Conservation (phyloP, 805 yeast genomes). For the Maudiozyma barnettii region DNA sequence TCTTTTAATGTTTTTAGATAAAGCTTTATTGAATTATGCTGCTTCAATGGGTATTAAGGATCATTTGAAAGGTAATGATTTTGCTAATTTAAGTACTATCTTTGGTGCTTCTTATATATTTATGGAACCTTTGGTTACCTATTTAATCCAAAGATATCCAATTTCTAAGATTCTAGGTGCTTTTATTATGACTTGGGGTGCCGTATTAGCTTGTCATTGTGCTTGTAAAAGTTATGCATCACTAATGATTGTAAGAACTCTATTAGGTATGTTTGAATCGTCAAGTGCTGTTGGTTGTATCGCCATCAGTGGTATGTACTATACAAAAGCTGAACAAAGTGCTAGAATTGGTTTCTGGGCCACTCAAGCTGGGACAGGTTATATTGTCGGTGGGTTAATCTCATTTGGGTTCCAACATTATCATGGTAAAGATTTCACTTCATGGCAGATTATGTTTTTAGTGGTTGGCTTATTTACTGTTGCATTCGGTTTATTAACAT, state of each 20-base stretch:
- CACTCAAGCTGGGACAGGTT: conserved; percentile 45
- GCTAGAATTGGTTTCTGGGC: conserved; percentile 49
- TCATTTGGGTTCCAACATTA: conserved; percentile 49
- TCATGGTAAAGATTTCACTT: conserved; percentile 31
- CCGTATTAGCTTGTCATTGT: conserved; percentile 41
- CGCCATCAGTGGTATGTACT: conserved; percentile 54
- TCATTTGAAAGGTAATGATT: conserved; percentile 39
- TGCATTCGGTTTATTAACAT: conserved; percentile 38
- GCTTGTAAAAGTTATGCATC: conserved; percentile 45
- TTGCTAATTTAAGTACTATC: conserved; percentile 44
- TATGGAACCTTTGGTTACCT: conserved; percentile 43
- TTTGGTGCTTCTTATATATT: conserved; percentile 45
- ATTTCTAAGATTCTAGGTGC: conserved; percentile 41
- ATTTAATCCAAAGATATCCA: conserved; percentile 43
- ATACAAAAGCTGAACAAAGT: conserved; percentile 43
- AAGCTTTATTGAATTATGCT: conserved; percentile 49
- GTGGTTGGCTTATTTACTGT: conserved; percentile 47
- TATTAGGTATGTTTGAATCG: conserved; percentile 47
- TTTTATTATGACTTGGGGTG: conserved; percentile 46
- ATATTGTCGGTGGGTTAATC: conserved; percentile 37
- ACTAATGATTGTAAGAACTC: conserved; percentile 44
- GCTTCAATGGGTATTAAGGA: conserved; percentile 55
- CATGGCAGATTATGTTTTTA: conserved; percentile 57
- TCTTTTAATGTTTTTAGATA: conserved; percentile 50
- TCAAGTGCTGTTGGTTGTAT: conserved; percentile 49